phyloP scores from a whole-genome alignment of 2,329 filamentous ascomycete species.

The Fusarium mangiferae region DNA sequence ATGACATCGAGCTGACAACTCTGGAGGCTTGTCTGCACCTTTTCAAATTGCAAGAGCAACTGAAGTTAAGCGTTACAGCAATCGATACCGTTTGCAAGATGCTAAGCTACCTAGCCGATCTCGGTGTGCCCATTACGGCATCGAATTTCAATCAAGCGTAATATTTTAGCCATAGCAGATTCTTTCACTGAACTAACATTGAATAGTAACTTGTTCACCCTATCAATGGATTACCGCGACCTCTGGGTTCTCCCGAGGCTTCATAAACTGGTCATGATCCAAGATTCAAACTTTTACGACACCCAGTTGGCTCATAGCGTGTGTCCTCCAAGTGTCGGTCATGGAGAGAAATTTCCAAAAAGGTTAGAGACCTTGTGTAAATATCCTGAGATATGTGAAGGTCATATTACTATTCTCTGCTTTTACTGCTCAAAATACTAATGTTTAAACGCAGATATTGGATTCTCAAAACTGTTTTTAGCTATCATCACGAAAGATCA shows the following conservation, averaged over 20 bases:
- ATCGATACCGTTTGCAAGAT: background rate
- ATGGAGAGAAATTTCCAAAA: too few relatives aligned
- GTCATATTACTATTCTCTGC: too few relatives aligned
- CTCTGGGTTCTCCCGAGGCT: background rate
- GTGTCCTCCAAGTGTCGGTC: too few relatives aligned
- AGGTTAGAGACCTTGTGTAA: background rate
- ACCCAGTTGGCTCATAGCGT: background rate
- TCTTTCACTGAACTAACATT: fast-evolving
- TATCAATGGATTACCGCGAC: background rate
- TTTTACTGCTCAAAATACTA: too few relatives aligned
- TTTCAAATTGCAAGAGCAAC: too few relatives aligned
- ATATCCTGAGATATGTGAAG: background rate
- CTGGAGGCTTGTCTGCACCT: too few relatives aligned
- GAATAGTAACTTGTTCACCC: fast-evolving
- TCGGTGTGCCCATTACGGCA: background rate
- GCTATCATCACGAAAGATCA: background rate
- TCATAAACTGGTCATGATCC: fast-evolving
- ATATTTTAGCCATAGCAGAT: fast-evolving
- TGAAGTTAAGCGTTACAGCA: too few relatives aligned
- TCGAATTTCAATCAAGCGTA: background rate
- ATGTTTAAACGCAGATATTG: background rate
- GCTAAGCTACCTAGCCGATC: fast-evolving
- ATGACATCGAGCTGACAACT: background rate
- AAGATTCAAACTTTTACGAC: fast-evolving
- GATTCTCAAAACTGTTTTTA: background rate